These are phyloP conservation scores for Monsonia emarginata DNA, from an alignment of 441 rosid species.

Conservation along the genomic window DNA sequence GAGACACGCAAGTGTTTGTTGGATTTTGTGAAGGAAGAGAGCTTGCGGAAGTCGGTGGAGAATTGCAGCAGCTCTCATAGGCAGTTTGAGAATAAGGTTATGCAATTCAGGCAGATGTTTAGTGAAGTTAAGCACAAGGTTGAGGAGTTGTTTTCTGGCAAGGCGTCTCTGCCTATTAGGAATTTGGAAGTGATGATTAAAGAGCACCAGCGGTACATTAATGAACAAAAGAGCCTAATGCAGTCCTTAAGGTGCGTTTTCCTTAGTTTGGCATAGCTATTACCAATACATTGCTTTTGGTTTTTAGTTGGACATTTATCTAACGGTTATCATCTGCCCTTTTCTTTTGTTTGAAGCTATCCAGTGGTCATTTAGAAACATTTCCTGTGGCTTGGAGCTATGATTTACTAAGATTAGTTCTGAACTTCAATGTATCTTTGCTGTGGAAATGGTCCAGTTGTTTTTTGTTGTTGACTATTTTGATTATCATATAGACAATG, in stretches of 20 bases:
- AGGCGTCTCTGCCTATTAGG: conserved; percentile 39
- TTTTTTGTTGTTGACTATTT: not conserved
- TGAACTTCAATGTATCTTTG: not conserved
- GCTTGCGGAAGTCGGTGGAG: conserved; percentile 59
- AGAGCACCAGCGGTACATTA: conserved; percentile 53
- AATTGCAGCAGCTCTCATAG: conserved; percentile 57
- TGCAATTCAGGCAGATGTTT: conserved; percentile 72
- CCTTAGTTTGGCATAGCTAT: not conserved
- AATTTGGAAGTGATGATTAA: conserved; percentile 51
- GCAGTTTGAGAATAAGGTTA: conserved; percentile 90
- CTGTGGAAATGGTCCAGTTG: not conserved
- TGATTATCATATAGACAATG: no score
- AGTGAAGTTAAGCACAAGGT: conserved; percentile 58
- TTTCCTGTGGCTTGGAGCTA: not conserved
- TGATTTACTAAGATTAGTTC: not conserved
- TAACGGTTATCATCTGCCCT: not conserved
- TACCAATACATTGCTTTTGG: not conserved
- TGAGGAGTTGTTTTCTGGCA: conserved; percentile 58
- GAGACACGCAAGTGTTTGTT: conserved; percentile 43
- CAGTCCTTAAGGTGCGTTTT: conserved; percentile 83
- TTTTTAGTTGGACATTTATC: not conserved
- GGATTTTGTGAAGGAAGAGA: conserved; percentile 87
- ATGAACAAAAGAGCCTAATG: conserved; percentile 84
- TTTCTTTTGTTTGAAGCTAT: not conserved
- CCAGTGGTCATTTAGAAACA: not conserved